Conservation (phyloP, 805 yeast genomes). For the Pichia insulana region DNA sequence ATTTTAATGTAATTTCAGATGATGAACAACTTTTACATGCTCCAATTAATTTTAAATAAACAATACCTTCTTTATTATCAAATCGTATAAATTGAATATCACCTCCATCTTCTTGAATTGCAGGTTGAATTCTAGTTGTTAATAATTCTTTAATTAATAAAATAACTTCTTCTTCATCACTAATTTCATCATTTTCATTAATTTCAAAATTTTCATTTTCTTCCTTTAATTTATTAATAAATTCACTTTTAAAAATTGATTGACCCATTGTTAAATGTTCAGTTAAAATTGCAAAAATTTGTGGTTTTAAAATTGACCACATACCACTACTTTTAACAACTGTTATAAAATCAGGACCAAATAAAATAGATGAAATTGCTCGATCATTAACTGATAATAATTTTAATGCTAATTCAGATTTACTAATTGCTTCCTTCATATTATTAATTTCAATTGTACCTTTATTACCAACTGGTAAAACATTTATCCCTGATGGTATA, state of each 20-base stretch:
- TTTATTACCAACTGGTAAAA: constrained; percentile 49
- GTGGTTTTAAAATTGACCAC: constrained; percentile 60
- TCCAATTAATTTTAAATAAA: constrained; percentile 82
- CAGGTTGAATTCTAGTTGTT: constrained; percentile 93
- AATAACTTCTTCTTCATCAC: constrained; percentile 51
- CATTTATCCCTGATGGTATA: constrained; percentile 52
- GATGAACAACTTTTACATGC: constrained; percentile 93
- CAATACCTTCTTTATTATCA: constrained; percentile 79
- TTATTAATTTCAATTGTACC: constrained; percentile 61
- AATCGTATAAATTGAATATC: constrained; percentile 85
- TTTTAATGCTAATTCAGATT: constrained; percentile 70
- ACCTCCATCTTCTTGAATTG: constrained; percentile 98
- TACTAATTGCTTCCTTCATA: constrained; percentile 61
- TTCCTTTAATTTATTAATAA: constrained; percentile 30
- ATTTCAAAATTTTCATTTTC: constrained; percentile 21
- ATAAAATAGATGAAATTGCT: constrained; percentile 62
- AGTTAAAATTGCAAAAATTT: constrained; percentile 50
- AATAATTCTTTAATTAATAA: constrained; percentile 87
- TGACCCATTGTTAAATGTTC: constrained; percentile 48
- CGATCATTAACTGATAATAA: constrained; percentile 60
- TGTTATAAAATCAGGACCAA: constrained; percentile 79
- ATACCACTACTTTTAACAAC: constrained; percentile 50
- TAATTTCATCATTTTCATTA: constrained; percentile 47
- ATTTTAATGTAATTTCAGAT: constrained; percentile 83
- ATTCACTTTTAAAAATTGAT: constrained; percentile 41